Evolutionary conservation across 768 basidiomycete genomes (phyloP).

Genomic region (Podaxis rugospora): DNA sequence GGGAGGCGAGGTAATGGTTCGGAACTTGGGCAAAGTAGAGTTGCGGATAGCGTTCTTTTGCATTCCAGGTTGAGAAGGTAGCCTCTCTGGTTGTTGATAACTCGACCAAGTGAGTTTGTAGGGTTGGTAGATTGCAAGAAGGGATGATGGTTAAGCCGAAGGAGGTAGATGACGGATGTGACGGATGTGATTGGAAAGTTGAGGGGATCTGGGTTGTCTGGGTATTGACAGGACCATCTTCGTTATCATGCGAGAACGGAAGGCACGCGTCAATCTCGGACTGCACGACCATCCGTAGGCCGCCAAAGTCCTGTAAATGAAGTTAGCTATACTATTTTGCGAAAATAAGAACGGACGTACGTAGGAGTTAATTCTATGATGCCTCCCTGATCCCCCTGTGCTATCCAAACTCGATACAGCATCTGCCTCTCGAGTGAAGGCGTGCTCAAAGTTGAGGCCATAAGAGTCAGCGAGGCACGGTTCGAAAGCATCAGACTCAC

Average conservation of each 20-base stretch:
- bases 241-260: slow-evolving; percentile 16
- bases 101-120: neutral
- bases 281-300: slow-evolving; percentile 23
- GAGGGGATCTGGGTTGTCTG: slow-evolving; percentile 18
- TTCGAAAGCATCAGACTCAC: slow-evolving; percentile 30
- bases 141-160: slow-evolving; percentile 2
- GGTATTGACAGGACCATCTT: slow-evolving; percentile 25
- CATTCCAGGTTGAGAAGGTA: slow-evolving; percentile 26
- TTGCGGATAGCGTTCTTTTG: slow-evolving; percentile 64
- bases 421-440: slow-evolving; percentile 28
- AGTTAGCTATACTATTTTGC: neutral
- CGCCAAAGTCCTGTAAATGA: slow-evolving; percentile 14
- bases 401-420: slow-evolving; percentile 17
- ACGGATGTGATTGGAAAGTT: neutral
- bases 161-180: neutral
- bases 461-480: slow-evolving; percentile 28
- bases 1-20: slow-evolving; percentile 55
- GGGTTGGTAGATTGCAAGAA: neutral
- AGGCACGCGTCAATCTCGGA: slow-evolving; percentile 26
- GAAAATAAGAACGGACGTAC: slow-evolving; percentile 23
- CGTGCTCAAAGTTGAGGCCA: slow-evolving; percentile 52
- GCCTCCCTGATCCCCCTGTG: slow-evolving; percentile 40
- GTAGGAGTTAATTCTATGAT: slow-evolving; percentile 52
- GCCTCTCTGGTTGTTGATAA: neutral
- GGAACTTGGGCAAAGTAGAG: slow-evolving; percentile 66